phyloP scores from a whole-genome alignment of 768 basidiomycete species.

The Tricholoma terreum region DNA sequence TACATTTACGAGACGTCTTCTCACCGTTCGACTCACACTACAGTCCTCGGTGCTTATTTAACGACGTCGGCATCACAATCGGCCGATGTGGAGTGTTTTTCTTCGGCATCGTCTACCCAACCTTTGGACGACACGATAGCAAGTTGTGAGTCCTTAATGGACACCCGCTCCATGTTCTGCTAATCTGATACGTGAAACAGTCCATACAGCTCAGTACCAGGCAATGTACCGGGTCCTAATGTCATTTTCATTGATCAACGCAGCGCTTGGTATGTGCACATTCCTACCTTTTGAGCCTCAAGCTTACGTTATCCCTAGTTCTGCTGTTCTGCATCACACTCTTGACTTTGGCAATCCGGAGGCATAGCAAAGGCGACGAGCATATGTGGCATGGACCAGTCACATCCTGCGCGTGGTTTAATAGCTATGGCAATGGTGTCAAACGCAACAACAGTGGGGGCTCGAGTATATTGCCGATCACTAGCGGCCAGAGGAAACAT shows the following conservation, averaged over 20 bases:
- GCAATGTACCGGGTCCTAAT: conserved; percentile 86
- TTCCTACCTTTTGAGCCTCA: not conserved
- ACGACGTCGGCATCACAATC: conserved; percentile 72
- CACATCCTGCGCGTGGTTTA: conserved; percentile 73
- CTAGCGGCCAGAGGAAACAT: conserved; percentile 8
- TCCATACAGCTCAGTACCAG: conserved; percentile 82
- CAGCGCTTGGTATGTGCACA: conserved; percentile 54
- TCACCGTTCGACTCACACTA: conserved; percentile 9
- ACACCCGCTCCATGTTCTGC: not conserved
- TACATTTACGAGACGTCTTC: conserved; percentile 4
- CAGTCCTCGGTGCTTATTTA: conserved; percentile 73
- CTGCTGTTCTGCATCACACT: conserved; percentile 36
- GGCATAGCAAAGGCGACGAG: conserved; percentile 43
- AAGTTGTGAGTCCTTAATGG: conserved; percentile 52
- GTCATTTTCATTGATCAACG: conserved; percentile 78
- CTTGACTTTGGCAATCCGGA: conserved; percentile 39
- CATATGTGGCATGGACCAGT: conserved; percentile 71
- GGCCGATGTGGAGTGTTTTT: conserved; percentile 81
- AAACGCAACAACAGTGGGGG: conserved; percentile 34
- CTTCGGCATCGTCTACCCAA: conserved; percentile 46
- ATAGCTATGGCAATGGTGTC: conserved; percentile 41
- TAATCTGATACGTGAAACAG: conserved; percentile 32
- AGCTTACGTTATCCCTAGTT: conserved; percentile 22
- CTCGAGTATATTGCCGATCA: conserved; percentile 39
- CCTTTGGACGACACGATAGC: conserved; percentile 55